phyloP scores from a whole-genome alignment of 2,329 filamentous ascomycete species.

The Colletotrichum destructivum region DNA sequence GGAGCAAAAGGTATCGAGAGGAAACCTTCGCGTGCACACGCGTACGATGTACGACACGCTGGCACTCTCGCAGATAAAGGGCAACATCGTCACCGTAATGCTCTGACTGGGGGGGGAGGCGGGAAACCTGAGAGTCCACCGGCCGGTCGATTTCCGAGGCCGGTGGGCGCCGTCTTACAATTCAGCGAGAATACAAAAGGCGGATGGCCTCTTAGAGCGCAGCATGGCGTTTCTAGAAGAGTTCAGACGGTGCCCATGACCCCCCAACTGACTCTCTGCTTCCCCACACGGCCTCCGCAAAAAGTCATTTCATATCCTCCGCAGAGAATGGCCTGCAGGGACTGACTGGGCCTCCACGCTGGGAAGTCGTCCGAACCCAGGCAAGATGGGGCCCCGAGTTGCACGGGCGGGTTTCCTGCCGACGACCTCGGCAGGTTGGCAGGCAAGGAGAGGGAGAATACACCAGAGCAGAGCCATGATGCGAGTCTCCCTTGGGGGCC shows the following conservation, averaged over 20 bases:
- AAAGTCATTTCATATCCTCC: slow-evolving; percentile 26
- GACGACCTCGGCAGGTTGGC: no score
- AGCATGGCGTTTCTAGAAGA: not conserved
- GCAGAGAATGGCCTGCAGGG: slow-evolving; percentile 17
- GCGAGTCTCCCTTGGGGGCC: not conserved
- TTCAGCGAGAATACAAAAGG: slow-evolving; percentile 15
- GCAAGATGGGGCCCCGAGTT: slow-evolving; percentile 18
- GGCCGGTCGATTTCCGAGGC: not conserved
- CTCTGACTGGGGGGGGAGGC: no score
- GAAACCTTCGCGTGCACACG: not conserved
- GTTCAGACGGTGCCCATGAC: slow-evolving; percentile 11
- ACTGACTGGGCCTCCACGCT: not conserved
- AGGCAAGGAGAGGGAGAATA: no score
- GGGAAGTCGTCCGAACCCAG: slow-evolving; percentile 29
- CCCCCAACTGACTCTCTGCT: slow-evolving; percentile 8
- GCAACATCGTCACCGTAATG: not conserved
- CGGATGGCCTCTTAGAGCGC: not conserved
- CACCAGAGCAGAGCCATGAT: not conserved
- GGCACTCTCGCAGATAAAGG: not conserved
- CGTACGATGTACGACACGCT: not conserved
- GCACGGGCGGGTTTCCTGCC: not conserved
- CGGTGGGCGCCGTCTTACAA: not conserved
- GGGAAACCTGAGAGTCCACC: not conserved
- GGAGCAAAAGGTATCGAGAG: no score
- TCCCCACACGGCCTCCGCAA: slow-evolving; percentile 38